Percentiles rank a stretch among this genome's conserved stretches.
Evolutionary conservation across 2,329 filamentous ascomycete genomes (phyloP).

Genomic region (Diaporthe ilicicola): DNA sequence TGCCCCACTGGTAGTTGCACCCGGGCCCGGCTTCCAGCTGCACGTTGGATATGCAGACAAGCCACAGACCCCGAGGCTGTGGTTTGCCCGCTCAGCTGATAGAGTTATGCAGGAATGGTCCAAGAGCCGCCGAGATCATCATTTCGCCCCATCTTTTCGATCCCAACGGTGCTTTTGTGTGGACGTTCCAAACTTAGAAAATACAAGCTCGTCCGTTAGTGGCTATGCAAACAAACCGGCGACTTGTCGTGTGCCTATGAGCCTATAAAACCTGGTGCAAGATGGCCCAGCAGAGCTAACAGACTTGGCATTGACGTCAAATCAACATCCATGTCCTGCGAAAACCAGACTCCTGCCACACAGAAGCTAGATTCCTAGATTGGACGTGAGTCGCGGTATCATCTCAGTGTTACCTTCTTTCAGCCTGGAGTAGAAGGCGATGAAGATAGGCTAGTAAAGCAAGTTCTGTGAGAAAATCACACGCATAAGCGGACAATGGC

Average conservation of each 20-base stretch:
- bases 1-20: not conserved
- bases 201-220: conserved; percentile 14
- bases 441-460: not conserved
- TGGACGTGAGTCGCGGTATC: not conserved
- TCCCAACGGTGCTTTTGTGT: not conserved
- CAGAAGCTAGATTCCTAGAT: not conserved
- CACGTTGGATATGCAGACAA: not conserved
- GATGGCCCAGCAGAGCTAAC: not conserved
- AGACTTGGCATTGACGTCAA: conserved; percentile 17
- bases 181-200: conserved; percentile 8
- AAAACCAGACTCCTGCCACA: not conserved
- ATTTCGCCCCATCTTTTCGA: not conserved
- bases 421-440: conserved; percentile 8
- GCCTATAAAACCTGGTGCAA: not conserved
- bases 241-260: not conserved
- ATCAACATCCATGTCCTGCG: conserved; percentile 9
- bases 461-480: not conserved
- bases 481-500: not conserved
- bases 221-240: conserved; percentile 9
- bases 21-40: not conserved
- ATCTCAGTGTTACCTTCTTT: conserved; percentile 5
- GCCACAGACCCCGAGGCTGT: conserved; percentile 13
- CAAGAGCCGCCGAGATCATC: conserved; percentile 2
- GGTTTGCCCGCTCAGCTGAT: not conserved
- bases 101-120: not conserved